Evolutionary conservation across 768 basidiomycete species (phyloP), one percentile per base, ranked within the genome.

Genomic region (Russula griseocarnosa): DNA sequence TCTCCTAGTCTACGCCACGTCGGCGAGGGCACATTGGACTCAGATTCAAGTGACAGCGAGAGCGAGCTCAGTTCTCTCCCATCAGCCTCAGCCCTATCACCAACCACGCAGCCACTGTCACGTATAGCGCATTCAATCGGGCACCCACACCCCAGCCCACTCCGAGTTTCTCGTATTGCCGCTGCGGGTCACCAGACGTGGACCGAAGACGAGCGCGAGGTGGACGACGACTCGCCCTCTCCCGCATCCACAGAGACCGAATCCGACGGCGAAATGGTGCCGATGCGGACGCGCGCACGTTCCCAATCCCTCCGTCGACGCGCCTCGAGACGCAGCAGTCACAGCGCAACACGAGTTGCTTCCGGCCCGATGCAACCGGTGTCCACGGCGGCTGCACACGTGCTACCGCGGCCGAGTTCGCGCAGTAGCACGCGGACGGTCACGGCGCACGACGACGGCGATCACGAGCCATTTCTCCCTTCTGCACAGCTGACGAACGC

Each of bases 11-110:
- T 83, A 36, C 77, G 83, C 1, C 85, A 90, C 69, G 83, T 86
- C 13, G 90, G 90, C 5, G 90, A 91, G 70, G 88, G 90, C 30
- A 87, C 86, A 1, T 74, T 92, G 4, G 86, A 90, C 69, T 90
- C 88, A 0, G 89, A 90, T 74, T 88, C 88, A 1, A 82, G 81
- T 1, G 69, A 71, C 32, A 73, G 73, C 62, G 78, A 71, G 47
- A 74, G 72, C 8, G 67, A 66, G 36, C 28, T 67, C 30, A 66
- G 60, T 14, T 60, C 55, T 28, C 51, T 59, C 22, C 53, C 57
- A 11, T 61, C 67, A 30, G 49, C 58, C 30, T 20, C 67, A 14
- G 55, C 75, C 0, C 62, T 74, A 42, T 78, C 80, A 6, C 78
- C 81, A 0, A 73, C 74, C 3, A 60, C 78, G 5, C 63, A 69